Conservation (phyloP, 352 stramenopile species). For the Phytopythium litorale region DNA sequence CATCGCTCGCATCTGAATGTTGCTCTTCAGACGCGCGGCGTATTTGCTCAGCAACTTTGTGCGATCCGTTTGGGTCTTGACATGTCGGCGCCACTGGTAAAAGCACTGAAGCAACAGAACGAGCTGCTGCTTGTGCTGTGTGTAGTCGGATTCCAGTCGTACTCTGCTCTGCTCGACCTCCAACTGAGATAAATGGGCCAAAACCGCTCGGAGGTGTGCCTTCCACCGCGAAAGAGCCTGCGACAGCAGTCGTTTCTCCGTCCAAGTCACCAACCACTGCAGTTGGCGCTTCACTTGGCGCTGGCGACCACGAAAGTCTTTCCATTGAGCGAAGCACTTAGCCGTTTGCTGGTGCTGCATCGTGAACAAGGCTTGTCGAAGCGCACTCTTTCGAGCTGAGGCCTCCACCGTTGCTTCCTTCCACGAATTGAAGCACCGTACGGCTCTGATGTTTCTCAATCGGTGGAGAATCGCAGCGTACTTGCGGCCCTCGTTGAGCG, state of each 20-base stretch:
- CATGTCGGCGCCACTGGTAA: slow-evolving; percentile 15
- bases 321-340: slow-evolving; percentile 31
- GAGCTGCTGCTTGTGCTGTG: slow-evolving; percentile 18
- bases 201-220: not conserved
- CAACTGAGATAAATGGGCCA: not conserved
- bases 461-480: slow-evolving; percentile 14
- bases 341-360: slow-evolving; percentile 30
- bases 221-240: not conserved
- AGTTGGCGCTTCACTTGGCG: not conserved
- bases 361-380: slow-evolving; percentile 22
- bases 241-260: not conserved
- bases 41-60: slow-evolving; percentile 14
- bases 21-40: slow-evolving; percentile 20
- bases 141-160: slow-evolving; percentile 14
- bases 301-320: slow-evolving; percentile 7
- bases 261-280: not conserved
- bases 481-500: not conserved
- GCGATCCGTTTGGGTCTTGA: slow-evolving; percentile 4
- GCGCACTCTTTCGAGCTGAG: slow-evolving; percentile 19
- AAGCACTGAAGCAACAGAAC: slow-evolving; percentile 20
- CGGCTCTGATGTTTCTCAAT: slow-evolving; percentile 31
- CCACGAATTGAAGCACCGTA: slow-evolving; percentile 56
- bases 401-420: slow-evolving; percentile 12
- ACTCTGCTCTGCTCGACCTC: not conserved
- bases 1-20: slow-evolving; percentile 12